A percentile compares a stretch with the other conserved stretches of the same genome.
These are phyloP conservation scores for Sporothrix mexicana DNA, from an alignment of 2,329 filamentous ascomycete species.

Conservation along the genomic window DNA sequence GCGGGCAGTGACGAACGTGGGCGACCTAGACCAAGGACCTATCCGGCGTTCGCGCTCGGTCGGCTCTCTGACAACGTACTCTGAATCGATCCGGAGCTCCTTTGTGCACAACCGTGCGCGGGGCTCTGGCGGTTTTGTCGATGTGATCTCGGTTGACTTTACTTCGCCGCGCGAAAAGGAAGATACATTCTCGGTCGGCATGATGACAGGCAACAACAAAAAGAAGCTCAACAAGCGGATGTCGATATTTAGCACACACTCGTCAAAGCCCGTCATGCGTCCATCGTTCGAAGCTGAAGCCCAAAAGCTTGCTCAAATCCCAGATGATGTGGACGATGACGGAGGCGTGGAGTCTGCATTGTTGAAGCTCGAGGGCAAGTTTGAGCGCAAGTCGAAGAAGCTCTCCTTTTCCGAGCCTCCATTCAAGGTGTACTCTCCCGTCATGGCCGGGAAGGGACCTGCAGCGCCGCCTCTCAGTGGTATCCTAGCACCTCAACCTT, in stretches of 20 bases:
- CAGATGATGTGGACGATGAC: conserved; percentile 78
- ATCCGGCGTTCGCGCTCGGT: conserved; percentile 62
- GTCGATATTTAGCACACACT: conserved; percentile 66
- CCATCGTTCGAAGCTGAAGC: conserved; percentile 89
- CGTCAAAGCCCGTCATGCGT: conserved; percentile 67
- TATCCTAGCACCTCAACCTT: neutral
- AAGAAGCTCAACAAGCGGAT: conserved; percentile 53
- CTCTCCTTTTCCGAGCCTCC: conserved; percentile 45
- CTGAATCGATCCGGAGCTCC: conserved; percentile 65
- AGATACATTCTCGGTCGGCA: conserved; percentile 63
- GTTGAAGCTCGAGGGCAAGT: conserved; percentile 88
- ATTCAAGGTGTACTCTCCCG: neutral
- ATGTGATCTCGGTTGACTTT: conserved; percentile 49
- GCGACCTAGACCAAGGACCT: conserved; percentile 60
- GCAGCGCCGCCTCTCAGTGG: conserved; percentile 27
- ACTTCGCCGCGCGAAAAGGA: conserved; percentile 47
- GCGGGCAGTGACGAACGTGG: conserved; percentile 69
- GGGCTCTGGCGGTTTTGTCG: conserved; percentile 52
- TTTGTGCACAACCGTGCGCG: conserved; percentile 53
- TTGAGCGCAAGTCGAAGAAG: conserved; percentile 59
- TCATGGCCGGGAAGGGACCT: neutral
- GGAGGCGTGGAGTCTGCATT: conserved; percentile 92
- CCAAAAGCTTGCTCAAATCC: conserved; percentile 83
- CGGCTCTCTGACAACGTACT: conserved; percentile 64
- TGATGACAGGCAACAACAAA: conserved; percentile 53